Conservation (phyloP, 2,329 filamentous ascomycete genomes). For the Cadophora malorum region DNA sequence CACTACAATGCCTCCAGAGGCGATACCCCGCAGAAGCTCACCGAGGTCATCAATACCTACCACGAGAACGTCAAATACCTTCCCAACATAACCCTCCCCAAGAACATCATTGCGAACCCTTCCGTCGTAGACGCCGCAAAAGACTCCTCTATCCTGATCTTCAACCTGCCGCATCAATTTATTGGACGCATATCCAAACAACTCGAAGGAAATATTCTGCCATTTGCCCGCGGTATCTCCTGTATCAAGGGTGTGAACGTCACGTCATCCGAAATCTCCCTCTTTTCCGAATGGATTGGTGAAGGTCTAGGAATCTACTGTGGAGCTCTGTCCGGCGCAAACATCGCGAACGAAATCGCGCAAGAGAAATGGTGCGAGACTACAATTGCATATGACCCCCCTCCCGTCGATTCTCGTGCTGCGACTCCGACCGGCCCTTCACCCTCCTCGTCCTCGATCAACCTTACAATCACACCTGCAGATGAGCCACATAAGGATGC, state of each 20-base stretch:
- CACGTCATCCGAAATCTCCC: constrained; percentile 79
- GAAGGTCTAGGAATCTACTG: constrained; percentile 93
- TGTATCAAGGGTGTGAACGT: constrained; percentile 99
- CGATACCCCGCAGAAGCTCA: constrained; percentile 83
- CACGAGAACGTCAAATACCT: constrained; percentile 99
- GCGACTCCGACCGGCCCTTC: constrained; percentile 64
- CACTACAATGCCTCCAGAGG: constrained; percentile 68
- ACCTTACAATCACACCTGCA: constrained; percentile 55
- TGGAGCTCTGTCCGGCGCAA: constrained; percentile 92
- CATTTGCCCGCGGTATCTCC: constrained; percentile 90
- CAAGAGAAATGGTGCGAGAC: constrained; percentile 97
- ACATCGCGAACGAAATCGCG: constrained; percentile 95
- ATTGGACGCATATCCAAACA: constrained; percentile 86
- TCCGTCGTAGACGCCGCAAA: constrained; percentile 80
- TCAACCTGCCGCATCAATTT: constrained; percentile 97
- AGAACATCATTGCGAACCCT: constrained; percentile 85
- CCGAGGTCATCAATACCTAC: constrained; percentile 84
- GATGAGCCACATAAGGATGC: constrained; percentile 70
- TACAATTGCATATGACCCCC: constrained; percentile 94
- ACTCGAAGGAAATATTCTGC: constrained; percentile 86
- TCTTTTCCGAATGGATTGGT: constrained; percentile 96
- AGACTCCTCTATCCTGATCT: constrained; percentile 87
- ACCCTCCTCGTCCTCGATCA: constrained; percentile 55
- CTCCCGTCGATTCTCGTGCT: constrained; percentile 81
- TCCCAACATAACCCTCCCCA: constrained; percentile 81